These are phyloP conservation scores for Aspergillus sp. DNA, from an alignment of 2,329 filamentous ascomycete species.

Conservation along the genomic window DNA sequence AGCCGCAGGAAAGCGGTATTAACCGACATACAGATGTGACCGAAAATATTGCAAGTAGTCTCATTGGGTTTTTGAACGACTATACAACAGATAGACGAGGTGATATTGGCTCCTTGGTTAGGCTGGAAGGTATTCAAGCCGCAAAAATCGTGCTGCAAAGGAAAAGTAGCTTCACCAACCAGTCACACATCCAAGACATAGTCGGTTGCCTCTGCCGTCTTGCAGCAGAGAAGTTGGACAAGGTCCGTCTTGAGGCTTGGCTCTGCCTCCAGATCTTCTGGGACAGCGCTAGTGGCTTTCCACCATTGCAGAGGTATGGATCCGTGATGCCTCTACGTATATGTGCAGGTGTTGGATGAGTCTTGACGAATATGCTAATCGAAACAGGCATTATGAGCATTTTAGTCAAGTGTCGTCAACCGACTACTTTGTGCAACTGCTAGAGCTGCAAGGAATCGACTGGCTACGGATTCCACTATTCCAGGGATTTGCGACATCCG, in stretches of 20 bases:
- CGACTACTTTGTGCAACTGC: constrained; percentile 45
- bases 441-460: constrained; percentile 35
- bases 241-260: constrained; percentile 64
- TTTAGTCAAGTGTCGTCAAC: constrained; percentile 46
- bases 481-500: constrained; percentile 46
- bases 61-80: constrained; percentile 64
- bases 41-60: constrained; percentile 27
- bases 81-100: constrained; percentile 88
- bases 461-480: constrained; percentile 41
- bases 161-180: constrained; percentile 8
- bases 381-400: constrained; percentile 41
- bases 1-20: constrained; percentile 7
- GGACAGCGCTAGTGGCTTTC: constrained; percentile 34
- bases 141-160: constrained; percentile 47
- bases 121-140: constrained; percentile 73
- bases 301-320: constrained; percentile 43
- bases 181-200: constrained; percentile 26
- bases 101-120: constrained; percentile 83
- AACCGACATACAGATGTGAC: constrained; percentile 29
- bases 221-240: constrained; percentile 85
- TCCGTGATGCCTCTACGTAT: background rate
- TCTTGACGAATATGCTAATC: constrained; percentile 13
- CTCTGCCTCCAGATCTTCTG: constrained; percentile 43
- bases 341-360: background rate
- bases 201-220: constrained; percentile 61